Conservation (phyloP, 306 rosid species). For the Pyrus pyrifolia region DNA sequence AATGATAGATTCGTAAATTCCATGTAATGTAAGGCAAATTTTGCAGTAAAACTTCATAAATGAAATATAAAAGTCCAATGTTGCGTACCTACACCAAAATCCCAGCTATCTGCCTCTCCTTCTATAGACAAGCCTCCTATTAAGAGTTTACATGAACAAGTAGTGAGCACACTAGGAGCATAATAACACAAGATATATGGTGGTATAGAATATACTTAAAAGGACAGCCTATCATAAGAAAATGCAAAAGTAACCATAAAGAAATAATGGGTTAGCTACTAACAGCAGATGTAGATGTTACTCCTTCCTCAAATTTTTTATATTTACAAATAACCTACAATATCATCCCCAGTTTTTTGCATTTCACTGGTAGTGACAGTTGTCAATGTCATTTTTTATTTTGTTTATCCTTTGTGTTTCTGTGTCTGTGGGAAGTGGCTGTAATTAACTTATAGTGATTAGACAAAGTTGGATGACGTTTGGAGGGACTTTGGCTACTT, state of each 20-base stretch:
- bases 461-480: neutral
- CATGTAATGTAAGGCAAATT: neutral
- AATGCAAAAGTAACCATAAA: neutral
- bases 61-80: neutral
- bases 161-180: neutral
- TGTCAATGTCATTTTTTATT: neutral
- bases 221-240: neutral
- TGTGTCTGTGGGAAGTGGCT: neutral
- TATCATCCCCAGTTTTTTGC: neutral
- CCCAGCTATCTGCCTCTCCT: constrained; percentile 99
- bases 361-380: neutral
- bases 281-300: neutral
- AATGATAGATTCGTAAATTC: neutral
- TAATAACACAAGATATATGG: neutral
- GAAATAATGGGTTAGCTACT: neutral
- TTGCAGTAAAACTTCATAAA: neutral
- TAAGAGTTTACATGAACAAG: neutral
- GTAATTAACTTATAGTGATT: neutral
- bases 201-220: neutral
- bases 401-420: neutral
- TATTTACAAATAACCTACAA: neutral
- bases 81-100: constrained; percentile 79
- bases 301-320: neutral
- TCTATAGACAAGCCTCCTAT: constrained; percentile 90
- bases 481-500: neutral